Evolutionary conservation across 78 protist genomes (phyloP).

Genomic region (Dictyostelium intermedium): DNA sequence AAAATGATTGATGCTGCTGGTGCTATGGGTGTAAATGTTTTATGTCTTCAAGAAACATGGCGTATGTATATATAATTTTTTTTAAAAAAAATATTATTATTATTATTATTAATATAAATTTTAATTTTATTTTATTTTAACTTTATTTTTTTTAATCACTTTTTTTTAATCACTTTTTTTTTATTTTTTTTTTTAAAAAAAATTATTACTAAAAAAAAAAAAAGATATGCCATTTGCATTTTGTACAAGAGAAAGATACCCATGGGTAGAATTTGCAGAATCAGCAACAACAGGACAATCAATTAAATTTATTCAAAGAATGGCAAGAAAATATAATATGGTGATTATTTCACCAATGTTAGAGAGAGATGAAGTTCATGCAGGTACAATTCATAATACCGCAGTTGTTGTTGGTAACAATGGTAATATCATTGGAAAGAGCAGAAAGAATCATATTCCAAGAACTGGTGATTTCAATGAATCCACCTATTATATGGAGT

Average conservation of each 20-base stretch:
- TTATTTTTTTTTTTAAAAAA: background rate
- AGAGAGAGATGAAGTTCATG: conserved; percentile 91
- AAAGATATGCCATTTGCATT: conserved; percentile 92
- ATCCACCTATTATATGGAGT: conserved; percentile 95
- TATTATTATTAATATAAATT: too few species aligned
- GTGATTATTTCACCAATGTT: conserved; percentile 96
- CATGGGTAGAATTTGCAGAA: conserved; percentile 96
- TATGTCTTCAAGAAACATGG: conserved; percentile 97
- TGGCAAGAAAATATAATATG: conserved; percentile 91
- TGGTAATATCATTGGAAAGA: conserved; percentile 91
- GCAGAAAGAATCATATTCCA: conserved; percentile 96
- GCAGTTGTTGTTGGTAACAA: conserved; percentile 91
- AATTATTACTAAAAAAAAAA: too few species aligned
- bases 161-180: background rate
- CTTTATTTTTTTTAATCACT: background rate
- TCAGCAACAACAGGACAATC: conserved; percentile 87
- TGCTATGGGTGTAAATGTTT: conserved; percentile 89
- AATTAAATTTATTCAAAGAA: conserved; percentile 74
- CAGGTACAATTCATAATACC: conserved; percentile 92
- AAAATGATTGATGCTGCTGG: conserved; percentile 92
- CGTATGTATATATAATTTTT: conserved; percentile 19
- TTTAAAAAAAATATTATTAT: too few species aligned
- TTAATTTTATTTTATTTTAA: background rate
- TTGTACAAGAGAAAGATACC: conserved; percentile 96
- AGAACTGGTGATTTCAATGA: conserved; percentile 98